Evolutionary conservation across 2,329 filamentous ascomycete species (phyloP).

Genomic region (Hortaea werneckii): DNA sequence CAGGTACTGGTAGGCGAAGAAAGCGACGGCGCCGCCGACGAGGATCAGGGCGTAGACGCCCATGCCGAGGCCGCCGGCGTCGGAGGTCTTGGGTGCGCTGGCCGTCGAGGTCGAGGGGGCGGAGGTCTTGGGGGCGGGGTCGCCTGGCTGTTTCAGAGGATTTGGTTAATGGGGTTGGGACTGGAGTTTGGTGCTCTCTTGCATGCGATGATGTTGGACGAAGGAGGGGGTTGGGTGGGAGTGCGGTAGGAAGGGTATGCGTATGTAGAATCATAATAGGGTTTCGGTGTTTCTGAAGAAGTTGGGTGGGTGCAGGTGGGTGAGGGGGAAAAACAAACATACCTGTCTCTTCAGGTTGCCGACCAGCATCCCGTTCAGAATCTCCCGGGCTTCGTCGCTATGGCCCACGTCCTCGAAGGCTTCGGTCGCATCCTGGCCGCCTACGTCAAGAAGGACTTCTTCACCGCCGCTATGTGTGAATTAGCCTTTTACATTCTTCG

Average conservation of each 20-base stretch:
- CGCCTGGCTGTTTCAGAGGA: conserved; percentile 50
- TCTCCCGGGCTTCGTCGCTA: conserved; percentile 95
- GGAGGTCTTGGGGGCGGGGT: conserved; percentile 59
- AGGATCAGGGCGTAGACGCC: conserved; percentile 74
- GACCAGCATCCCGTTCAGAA: conserved; percentile 66
- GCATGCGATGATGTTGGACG: no score
- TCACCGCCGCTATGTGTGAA: conserved; percentile 67
- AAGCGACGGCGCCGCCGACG: conserved; percentile 66
- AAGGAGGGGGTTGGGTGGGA: neutral
- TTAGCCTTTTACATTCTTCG: no score
- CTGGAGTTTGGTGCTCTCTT: neutral
- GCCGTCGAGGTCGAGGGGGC: conserved; percentile 35
- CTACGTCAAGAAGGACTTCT: conserved; percentile 94
- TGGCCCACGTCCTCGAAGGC: conserved; percentile 99
- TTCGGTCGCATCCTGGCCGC: conserved; percentile 90
- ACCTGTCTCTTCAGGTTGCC: conserved; percentile 74
- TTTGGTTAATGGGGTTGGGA: neutral
- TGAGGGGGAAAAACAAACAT: no score
- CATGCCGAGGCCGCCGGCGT: conserved; percentile 52
- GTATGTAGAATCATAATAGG: no score
- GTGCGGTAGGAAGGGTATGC: neutral
- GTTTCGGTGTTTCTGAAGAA: no score
- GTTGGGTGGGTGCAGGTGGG: no score
- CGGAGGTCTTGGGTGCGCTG: conserved; percentile 33
- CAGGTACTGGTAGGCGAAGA: conserved; percentile 76